Conservation (phyloP, 345 rosid species). For the Eucalyptus pauciflora region DNA sequence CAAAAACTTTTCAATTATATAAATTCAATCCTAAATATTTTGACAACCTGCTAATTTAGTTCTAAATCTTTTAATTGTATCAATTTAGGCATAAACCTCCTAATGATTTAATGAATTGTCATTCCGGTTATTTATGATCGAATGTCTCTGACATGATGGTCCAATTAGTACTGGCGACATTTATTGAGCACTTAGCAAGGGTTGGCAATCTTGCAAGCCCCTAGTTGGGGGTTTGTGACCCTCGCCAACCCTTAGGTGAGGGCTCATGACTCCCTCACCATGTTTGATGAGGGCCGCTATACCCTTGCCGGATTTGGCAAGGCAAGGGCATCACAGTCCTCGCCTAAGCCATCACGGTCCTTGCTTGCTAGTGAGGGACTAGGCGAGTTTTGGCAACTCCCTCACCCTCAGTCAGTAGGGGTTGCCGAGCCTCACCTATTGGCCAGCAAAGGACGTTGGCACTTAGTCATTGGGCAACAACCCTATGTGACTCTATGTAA, state of each 20-base stretch:
- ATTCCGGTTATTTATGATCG: fast-evolving
- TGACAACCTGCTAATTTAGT: too few relatives aligned
- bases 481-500: neutral
- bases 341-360: too few relatives aligned
- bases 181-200: neutral
- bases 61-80: too few relatives aligned
- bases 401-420: fast-evolving
- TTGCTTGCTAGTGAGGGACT: too few relatives aligned
- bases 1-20: too few relatives aligned
- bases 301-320: neutral
- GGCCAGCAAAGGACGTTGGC: neutral
- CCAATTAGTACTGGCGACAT: neutral
- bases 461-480: neutral
- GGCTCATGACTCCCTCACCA: neutral
- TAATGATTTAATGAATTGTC: too few relatives aligned
- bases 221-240: fast-evolving
- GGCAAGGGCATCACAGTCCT: too few relatives aligned
- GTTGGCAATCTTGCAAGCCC: neutral
- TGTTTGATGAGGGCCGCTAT: neutral
- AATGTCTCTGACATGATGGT: fast-evolving
- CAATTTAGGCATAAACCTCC: too few relatives aligned
- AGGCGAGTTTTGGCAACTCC: neutral
- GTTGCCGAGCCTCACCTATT: fast-evolving
- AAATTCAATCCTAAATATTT: too few relatives aligned
- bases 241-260: too few relatives aligned